These are phyloP conservation scores for Nothomitra cinnamomea DNA, from an alignment of 2,329 filamentous ascomycete species.

Conservation along the genomic window DNA sequence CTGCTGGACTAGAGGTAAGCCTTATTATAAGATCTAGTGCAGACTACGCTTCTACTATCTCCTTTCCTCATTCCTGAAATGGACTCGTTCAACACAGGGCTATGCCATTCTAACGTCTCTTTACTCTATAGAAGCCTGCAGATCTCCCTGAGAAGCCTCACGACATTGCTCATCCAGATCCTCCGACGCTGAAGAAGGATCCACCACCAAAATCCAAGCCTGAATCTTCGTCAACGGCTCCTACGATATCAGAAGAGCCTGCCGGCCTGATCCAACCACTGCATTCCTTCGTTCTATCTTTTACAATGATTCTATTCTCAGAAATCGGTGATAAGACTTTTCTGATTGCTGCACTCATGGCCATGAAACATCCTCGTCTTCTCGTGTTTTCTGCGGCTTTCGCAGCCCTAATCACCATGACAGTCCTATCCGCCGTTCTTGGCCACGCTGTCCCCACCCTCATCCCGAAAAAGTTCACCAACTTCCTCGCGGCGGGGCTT, in stretches of 20 bases:
- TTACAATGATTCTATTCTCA: conserved; percentile 94
- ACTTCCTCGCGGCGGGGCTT: conserved; percentile 64
- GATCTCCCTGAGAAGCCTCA: conserved; percentile 66
- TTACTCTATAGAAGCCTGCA: conserved; percentile 47
- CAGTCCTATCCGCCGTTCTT: conserved; percentile 76
- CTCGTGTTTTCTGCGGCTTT: conserved; percentile 95
- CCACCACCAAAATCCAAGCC: conserved; percentile 37
- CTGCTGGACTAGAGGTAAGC: conserved; percentile 37
- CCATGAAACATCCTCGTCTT: conserved; percentile 90
- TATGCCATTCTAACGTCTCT: neutral
- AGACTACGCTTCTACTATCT: too few species aligned
- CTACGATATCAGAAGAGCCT: conserved; percentile 23
- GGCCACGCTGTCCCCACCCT: conserved; percentile 84
- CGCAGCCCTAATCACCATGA: conserved; percentile 82
- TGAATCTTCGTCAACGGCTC: conserved; percentile 18
- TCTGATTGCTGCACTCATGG: conserved; percentile 91
- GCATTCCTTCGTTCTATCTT: conserved; percentile 80
- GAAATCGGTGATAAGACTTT: conserved; percentile 99
- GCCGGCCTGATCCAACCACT: conserved; percentile 55
- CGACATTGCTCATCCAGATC: conserved; percentile 54
- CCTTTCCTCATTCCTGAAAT: too few species aligned
- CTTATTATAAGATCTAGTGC: too few species aligned
- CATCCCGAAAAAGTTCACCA: conserved; percentile 80
- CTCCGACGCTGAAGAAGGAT: conserved; percentile 46
- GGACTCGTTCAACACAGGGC: too few species aligned